Evolutionary conservation across 1,139 yeast genomes (phyloP).

Genomic region (Candida anutae): DNA sequence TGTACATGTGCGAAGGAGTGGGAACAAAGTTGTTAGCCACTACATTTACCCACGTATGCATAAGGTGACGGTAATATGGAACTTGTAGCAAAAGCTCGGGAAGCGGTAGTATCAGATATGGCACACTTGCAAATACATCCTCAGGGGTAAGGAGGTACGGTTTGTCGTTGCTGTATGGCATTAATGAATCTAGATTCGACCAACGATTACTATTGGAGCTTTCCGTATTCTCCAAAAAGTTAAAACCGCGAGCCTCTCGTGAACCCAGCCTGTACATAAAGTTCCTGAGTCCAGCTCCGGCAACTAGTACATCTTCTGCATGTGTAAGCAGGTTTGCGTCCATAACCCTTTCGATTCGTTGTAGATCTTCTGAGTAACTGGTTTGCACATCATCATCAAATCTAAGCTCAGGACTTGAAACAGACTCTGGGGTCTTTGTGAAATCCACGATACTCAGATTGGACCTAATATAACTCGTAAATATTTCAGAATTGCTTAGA

Average conservation of each 20-base stretch:
- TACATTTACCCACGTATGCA: constrained; percentile 57
- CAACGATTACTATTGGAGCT: too few species aligned
- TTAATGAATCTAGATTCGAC: not conserved
- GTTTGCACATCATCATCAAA: constrained; percentile 1
- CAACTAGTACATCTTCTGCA: constrained; percentile 6
- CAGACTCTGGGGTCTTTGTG: not conserved
- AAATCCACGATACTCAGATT: constrained; percentile 4
- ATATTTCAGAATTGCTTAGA: constrained; percentile 22
- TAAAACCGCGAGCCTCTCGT: not conserved
- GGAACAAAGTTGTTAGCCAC: constrained; percentile 64
- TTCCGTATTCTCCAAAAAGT: not conserved
- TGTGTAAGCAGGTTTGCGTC: constrained; percentile 8
- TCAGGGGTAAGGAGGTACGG: constrained; percentile 5
- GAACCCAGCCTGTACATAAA: constrained; percentile 1
- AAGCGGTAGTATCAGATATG: constrained; percentile 41
- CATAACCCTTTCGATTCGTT: constrained; percentile 8
- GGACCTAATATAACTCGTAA: constrained; percentile 17
- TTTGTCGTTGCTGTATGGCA: not conserved
- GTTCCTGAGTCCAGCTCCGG: constrained; percentile 3
- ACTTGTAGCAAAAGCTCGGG: constrained; percentile 53
- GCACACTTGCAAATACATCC: constrained; percentile 21
- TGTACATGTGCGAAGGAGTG: constrained; percentile 50
- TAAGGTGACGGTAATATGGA: constrained; percentile 51
- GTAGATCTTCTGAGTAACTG: constrained; percentile 12
- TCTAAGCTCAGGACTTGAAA: not conserved